These are phyloP conservation scores for Olyra latifolia DNA, from an alignment of 176 grass and related monocot species.

Conservation along the genomic window DNA sequence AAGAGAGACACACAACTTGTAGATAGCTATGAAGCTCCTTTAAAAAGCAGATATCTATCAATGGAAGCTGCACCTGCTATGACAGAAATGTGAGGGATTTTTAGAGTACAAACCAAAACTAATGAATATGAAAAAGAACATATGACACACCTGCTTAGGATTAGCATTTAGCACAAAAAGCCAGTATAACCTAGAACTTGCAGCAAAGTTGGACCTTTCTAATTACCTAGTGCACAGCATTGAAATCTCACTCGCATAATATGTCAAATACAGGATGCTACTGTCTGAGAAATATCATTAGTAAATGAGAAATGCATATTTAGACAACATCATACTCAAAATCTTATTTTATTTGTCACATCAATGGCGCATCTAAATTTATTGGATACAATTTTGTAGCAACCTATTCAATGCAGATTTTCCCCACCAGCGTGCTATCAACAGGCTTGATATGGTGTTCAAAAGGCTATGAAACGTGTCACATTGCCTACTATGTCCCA, in stretches of 20 bases:
- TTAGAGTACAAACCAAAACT: slow-evolving; percentile 1
- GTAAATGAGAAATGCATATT: not conserved
- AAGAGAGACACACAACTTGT: slow-evolving; percentile 3
- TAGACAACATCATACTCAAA: not conserved
- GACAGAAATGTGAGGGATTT: slow-evolving; percentile 2
- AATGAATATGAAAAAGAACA: slow-evolving; percentile 26
- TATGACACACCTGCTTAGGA: not conserved
- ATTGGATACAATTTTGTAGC: slow-evolving; percentile 25
- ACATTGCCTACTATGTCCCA: slow-evolving; percentile 1
- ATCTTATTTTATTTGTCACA: not conserved
- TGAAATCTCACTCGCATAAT: not conserved
- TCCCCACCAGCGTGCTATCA: not conserved
- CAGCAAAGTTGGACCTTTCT: not conserved
- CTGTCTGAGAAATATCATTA: not conserved
- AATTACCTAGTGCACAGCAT: not conserved
- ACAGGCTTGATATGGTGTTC: slow-evolving; percentile 11
- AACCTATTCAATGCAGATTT: slow-evolving; percentile 38
- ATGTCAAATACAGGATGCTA: not conserved
- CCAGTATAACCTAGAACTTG: not conserved
- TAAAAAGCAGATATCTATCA: slow-evolving; percentile 8
- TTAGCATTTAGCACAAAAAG: slow-evolving; percentile 19
- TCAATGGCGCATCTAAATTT: not conserved
- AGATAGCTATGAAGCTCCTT: not conserved
- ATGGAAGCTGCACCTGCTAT: slow-evolving; percentile 20
- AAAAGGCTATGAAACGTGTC: slow-evolving; percentile 10